Evolutionary conservation across 179 eudicot genomes (phyloP).

Genomic region (Silene coronaria): DNA sequence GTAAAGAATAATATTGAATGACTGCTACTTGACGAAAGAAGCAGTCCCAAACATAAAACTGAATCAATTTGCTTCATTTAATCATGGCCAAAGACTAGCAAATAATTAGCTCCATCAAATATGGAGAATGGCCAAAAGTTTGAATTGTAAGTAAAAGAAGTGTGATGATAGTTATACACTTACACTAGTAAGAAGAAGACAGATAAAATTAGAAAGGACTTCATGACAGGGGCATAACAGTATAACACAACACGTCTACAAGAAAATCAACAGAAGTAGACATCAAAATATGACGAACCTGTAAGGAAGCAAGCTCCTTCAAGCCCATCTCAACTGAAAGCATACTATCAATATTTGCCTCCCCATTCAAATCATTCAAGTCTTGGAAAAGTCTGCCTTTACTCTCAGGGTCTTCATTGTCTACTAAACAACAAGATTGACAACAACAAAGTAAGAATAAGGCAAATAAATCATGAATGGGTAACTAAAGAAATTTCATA

Average conservation of each 20-base stretch:
- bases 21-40: too few species aligned
- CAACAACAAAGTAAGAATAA: background rate
- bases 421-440: constrained; percentile 28
- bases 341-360: constrained; percentile 89
- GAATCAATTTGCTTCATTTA: too few species aligned
- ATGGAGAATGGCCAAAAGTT: too few species aligned
- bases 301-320: constrained; percentile 80
- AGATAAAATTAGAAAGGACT: background rate
- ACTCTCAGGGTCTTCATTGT: constrained; percentile 50
- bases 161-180: background rate
- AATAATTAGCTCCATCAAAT: too few species aligned
- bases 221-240: background rate
- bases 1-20: too few species aligned
- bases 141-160: background rate
- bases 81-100: too few species aligned
- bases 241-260: background rate
- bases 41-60: too few species aligned
- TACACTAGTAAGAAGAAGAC: background rate
- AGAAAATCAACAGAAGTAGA: constrained; percentile 6
- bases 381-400: constrained; percentile 61
- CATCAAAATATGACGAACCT: constrained; percentile 41
- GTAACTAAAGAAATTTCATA: too few species aligned
- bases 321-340: constrained; percentile 96
- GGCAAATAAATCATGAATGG: background rate
- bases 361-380: constrained; percentile 72